phyloP scores from a whole-genome alignment of 1,284 basidiomycete genomes.

The Grifola frondosa region DNA sequence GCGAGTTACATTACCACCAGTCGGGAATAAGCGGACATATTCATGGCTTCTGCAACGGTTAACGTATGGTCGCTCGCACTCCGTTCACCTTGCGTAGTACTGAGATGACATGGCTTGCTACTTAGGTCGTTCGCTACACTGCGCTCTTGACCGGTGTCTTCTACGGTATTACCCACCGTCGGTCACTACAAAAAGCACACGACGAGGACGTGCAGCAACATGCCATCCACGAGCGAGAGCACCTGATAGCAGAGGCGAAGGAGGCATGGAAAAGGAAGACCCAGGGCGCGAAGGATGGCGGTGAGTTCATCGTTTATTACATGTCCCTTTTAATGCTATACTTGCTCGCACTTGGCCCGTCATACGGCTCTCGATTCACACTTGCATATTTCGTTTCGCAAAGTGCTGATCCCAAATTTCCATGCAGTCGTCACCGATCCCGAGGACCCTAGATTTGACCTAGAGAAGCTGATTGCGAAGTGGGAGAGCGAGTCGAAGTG shows the following conservation, averaged over 20 bases:
- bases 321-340: background rate
- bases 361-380: background rate
- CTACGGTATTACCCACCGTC: slow-evolving; percentile 92
- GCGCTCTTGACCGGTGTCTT: slow-evolving; percentile 86
- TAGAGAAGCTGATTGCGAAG: slow-evolving; percentile 86
- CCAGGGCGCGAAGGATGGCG: slow-evolving; percentile 46
- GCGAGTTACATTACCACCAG: slow-evolving; percentile 9
- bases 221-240: slow-evolving; percentile 71
- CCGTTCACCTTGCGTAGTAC: too few species aligned
- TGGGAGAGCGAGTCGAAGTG: slow-evolving; percentile 66
- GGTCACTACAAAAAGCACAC: slow-evolving; percentile 83
- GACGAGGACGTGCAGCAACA: slow-evolving; percentile 71
- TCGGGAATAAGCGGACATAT: slow-evolving; percentile 26
- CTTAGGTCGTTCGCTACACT: slow-evolving; percentile 92
- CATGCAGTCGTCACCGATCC: slow-evolving; percentile 84
- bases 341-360: background rate
- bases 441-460: slow-evolving; percentile 93
- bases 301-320: slow-evolving; percentile 40
- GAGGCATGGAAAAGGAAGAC: slow-evolving; percentile 87
- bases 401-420: background rate
- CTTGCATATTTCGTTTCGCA: background rate
- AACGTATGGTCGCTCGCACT: slow-evolving; percentile 31
- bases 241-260: slow-evolving; percentile 85
- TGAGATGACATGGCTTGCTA: background rate
- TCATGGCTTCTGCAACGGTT: slow-evolving; percentile 35